Base-by-base conservation (phyloP, 345 rosid species). In the Litchi chinensis region DNA sequence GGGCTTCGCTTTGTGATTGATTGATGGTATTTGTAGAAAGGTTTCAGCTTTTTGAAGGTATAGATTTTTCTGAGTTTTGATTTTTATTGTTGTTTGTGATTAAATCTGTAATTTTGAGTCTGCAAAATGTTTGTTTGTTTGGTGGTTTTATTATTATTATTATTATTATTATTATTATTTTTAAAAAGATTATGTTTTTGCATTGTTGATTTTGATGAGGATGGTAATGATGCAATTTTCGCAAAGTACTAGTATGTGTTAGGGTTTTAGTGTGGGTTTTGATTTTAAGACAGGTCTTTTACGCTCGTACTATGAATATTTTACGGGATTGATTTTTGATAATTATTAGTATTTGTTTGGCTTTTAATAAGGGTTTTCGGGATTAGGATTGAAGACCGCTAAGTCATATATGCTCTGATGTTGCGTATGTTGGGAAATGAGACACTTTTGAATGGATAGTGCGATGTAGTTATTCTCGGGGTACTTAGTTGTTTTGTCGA, bases 1-100 rank as follows among this genome's bases (percentile, higher is more conserved):
- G 76, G 88, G 89, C 50, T 96, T 96, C 59, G 87, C 92, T 37
- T 82, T 90, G 87, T 96, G 79, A 85, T 57, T 56, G 52, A 46
- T 11, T 46, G 52, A 76, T 13, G 67, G 28, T 26, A 26, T 26
- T 26, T 26, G n/a, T 65, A n/a, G 59, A 54, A 18, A 9, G 65
- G 22, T 60, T 19, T 60, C 65, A 54, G 6, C 59, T 54, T 54
- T 54, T 54, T 6, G 0, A 54, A 54, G 59, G 59, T 15, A 54
- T 16, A 54, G 18, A 54, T 54, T 54, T 54, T 7, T 22, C 66
- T 5, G 6, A 8, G 7, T 41, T 39, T 57, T 69, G 15, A 24
- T 71, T 65, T 21, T 71, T 41, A 22, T 68, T 56, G 74, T 70
- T 57, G 10, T 62, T 6, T 46, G 6, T 12, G 63, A 57, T 75